Percentiles rank a stretch among this genome's conserved stretches.
These are phyloP conservation scores for Magnolia officinalis DNA, from an alignment of 164 flowering plant genomes.

Conservation along the genomic window DNA sequence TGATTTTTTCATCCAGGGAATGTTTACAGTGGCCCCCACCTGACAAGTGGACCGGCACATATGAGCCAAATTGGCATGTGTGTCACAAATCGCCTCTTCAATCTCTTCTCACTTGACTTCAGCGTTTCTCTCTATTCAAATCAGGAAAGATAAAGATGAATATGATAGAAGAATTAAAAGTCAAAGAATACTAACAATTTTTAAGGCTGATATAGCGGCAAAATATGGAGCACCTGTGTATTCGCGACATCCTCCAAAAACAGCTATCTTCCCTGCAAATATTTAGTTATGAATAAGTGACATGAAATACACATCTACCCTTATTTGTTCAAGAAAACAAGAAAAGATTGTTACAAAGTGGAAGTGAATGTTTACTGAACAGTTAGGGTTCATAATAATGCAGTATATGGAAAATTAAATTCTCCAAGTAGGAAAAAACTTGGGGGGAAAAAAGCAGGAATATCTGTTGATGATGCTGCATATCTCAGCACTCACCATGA, in stretches of 20 bases:
- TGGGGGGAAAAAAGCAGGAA: too few relatives aligned
- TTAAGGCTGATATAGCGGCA: slow-evolving; percentile 93
- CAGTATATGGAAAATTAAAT: too few relatives aligned
- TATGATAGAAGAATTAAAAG: background rate
- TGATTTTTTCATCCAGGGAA: too few relatives aligned
- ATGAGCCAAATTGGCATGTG: background rate
- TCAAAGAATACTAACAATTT: slow-evolving; percentile 56
- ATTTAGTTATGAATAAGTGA: background rate
- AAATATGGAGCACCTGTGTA: slow-evolving; percentile 99
- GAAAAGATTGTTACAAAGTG: background rate
- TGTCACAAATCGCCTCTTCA: background rate
- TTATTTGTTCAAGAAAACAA: background rate
- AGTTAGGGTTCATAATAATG: too few relatives aligned
- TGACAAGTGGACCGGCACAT: background rate
- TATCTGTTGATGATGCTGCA: too few relatives aligned
- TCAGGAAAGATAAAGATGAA: background rate
- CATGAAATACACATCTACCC: background rate
- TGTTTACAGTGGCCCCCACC: background rate
- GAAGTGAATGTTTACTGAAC: too few relatives aligned
- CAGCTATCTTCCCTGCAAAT: slow-evolving; percentile 83
- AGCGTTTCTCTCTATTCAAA: background rate
- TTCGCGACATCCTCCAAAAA: slow-evolving; percentile 96
- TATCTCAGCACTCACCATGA: too few relatives aligned
- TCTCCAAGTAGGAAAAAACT: too few relatives aligned
- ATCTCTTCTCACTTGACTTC: background rate